phyloP scores from a whole-genome alignment of 805 yeast species.

The Candida khao-thaluensis region DNA sequence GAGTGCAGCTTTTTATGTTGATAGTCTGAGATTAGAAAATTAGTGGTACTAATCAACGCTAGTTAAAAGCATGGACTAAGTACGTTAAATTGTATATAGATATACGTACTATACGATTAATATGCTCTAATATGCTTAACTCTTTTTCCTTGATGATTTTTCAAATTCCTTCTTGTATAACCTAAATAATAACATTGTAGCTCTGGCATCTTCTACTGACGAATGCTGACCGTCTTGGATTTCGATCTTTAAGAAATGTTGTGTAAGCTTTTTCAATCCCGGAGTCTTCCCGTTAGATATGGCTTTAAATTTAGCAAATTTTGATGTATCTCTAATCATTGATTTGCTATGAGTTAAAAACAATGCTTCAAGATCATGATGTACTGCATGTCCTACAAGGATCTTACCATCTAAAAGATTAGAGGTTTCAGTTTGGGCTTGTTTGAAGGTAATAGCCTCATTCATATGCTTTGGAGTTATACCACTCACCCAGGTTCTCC shows the following conservation, averaged over 20 bases:
- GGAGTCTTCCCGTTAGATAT: conserved; percentile 71
- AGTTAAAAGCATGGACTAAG: no score
- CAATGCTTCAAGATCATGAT: conserved; percentile 72
- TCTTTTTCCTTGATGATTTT: no score
- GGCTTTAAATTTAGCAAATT: conserved; percentile 55
- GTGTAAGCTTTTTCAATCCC: conserved; percentile 61
- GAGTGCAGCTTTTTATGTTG: conserved; percentile 35
- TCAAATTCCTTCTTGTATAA: conserved; percentile 63
- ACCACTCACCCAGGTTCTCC: conserved; percentile 94
- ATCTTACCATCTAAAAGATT: conserved; percentile 54
- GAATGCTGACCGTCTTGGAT: conserved; percentile 80
- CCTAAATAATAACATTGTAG: conserved; percentile 79
- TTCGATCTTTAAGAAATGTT: conserved; percentile 53
- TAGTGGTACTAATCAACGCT: conserved; percentile 10
- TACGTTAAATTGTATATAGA: conserved; percentile 2
- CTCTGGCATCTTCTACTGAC: conserved; percentile 87
- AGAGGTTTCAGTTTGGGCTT: conserved; percentile 60
- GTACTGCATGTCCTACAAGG: conserved; percentile 82
- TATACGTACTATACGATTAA: not conserved
- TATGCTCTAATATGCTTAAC: no score
- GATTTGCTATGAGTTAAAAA: conserved; percentile 64
- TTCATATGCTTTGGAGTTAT: conserved; percentile 68
- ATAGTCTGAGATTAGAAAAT: conserved; percentile 35
- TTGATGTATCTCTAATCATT: conserved; percentile 72
- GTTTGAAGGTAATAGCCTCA: conserved; percentile 62